These are phyloP conservation scores for Didymella keratinophila DNA, from an alignment of 2,329 filamentous ascomycete genomes.

Conservation along the genomic window DNA sequence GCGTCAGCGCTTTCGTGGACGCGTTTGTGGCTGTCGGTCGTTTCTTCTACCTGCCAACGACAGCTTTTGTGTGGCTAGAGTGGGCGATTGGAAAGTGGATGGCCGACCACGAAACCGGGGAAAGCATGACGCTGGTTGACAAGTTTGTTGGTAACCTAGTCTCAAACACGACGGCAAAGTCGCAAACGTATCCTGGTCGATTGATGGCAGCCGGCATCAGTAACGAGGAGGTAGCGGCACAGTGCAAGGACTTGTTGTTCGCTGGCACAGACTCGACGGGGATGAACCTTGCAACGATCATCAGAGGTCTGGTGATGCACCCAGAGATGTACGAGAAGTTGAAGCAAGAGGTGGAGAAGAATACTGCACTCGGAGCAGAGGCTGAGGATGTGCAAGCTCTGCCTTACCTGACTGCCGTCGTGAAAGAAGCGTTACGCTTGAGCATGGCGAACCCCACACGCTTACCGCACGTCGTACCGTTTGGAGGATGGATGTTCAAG, in stretches of 20 bases:
- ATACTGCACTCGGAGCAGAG: conserved; percentile 18
- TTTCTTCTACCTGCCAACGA: conserved; percentile 62
- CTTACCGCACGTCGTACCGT: conserved; percentile 41
- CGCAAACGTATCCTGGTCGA: conserved; percentile 59
- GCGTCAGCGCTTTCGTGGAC: conserved; percentile 61
- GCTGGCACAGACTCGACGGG: conserved; percentile 42
- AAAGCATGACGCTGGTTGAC: conserved; percentile 53
- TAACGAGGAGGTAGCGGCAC: conserved; percentile 56
- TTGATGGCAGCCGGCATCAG: conserved; percentile 56
- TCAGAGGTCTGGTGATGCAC: conserved; percentile 28
- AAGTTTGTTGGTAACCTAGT: conserved; percentile 55
- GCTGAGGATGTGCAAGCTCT: conserved; percentile 38
- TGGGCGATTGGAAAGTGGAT: conserved; percentile 48
- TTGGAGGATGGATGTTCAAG: conserved; percentile 39
- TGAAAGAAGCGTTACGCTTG: conserved; percentile 57
- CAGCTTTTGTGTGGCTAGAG: conserved; percentile 52
- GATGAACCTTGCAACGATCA: conserved; percentile 40
- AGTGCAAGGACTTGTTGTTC: conserved; percentile 60
- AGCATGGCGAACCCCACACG: conserved; percentile 52
- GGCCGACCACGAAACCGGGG: conserved; percentile 42
- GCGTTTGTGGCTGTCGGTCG: conserved; percentile 63
- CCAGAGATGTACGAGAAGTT: conserved; percentile 33
- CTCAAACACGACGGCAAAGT: conserved; percentile 38
- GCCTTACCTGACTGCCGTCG: conserved; percentile 56
- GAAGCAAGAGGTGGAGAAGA: conserved; percentile 31